Conservation (phyloP, 2,329 filamentous ascomycete species). For the Epichloe sp. region DNA sequence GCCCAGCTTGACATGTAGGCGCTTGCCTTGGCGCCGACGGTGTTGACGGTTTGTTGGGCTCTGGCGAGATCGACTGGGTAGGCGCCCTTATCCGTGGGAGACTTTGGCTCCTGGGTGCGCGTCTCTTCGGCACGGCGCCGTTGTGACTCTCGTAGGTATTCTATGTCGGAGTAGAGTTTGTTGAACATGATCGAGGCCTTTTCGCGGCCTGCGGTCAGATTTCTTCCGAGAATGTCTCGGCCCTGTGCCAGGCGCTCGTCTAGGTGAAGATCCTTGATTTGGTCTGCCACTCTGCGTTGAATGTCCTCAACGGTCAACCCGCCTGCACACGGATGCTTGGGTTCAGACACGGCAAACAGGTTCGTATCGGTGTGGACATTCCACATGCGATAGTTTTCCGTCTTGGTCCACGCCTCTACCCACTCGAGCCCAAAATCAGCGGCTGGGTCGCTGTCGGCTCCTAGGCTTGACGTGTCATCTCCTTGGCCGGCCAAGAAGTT, state of each 20-base stretch:
- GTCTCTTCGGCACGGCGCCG: constrained; percentile 28
- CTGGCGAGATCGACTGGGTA: constrained; percentile 22
- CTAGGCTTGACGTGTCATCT: constrained; percentile 53
- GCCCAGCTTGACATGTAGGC: constrained; percentile 59
- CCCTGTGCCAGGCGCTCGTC: constrained; percentile 81
- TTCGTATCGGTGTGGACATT: constrained; percentile 67
- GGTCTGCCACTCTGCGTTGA: constrained; percentile 75
- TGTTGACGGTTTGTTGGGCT: constrained; percentile 31
- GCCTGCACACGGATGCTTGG: constrained; percentile 83
- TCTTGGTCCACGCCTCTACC: constrained; percentile 74
- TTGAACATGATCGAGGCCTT: constrained; percentile 81
- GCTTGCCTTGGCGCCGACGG: constrained; percentile 42
- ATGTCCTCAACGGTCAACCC: constrained; percentile 90
- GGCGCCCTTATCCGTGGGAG: constrained; percentile 5
- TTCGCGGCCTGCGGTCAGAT: constrained; percentile 75
- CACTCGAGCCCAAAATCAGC: constrained; percentile 75
- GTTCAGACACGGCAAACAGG: constrained; percentile 88
- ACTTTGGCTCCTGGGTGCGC: constrained; percentile 9
- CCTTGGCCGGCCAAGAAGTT: constrained; percentile 53
- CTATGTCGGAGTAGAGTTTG: constrained; percentile 82
- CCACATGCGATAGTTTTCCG: constrained; percentile 88
- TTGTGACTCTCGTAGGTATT: constrained; percentile 40
- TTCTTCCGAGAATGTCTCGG: constrained; percentile 74
- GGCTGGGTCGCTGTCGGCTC: constrained; percentile 73
- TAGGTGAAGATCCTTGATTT: constrained; percentile 85